phyloP scores from a whole-genome alignment of 2,329 filamentous ascomycete species.

The Fonsecaea erecta region DNA sequence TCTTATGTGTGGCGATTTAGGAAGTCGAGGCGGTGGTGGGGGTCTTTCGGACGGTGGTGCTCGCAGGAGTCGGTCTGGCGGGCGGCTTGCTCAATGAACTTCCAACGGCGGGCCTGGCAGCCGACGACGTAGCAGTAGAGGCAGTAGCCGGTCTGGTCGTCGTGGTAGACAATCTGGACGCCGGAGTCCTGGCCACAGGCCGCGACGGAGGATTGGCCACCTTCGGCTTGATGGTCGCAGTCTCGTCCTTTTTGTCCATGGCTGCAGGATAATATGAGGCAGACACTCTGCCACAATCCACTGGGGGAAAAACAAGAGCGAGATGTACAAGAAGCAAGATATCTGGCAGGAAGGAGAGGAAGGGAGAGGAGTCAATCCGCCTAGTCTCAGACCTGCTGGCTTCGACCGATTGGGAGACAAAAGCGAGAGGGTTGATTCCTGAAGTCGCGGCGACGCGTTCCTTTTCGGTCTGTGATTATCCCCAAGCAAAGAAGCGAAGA shows the following conservation, averaged over 20 bases:
- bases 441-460: constrained; percentile 11
- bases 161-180: constrained; percentile 39
- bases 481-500: background rate
- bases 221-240: constrained; percentile 37
- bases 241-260: constrained; percentile 32
- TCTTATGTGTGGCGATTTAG: constrained; percentile 47
- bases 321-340: background rate
- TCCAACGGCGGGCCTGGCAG: constrained; percentile 42
- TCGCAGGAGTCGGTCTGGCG: constrained; percentile 44
- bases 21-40: constrained; percentile 43
- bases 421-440: background rate
- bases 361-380: background rate
- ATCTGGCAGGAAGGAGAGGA: background rate
- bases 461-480: background rate
- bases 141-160: constrained; percentile 42
- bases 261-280: constrained; percentile 1
- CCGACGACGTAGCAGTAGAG: constrained; percentile 38
- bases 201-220: constrained; percentile 42
- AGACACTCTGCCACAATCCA: background rate
- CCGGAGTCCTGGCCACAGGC: constrained; percentile 43
- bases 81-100: constrained; percentile 52
- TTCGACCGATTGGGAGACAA: constrained; percentile 5
- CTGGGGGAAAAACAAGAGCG: background rate
- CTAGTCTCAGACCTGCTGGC: constrained; percentile 16
- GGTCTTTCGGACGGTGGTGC: constrained; percentile 43